These are phyloP conservation scores for Solanum chiquidenum DNA, from an alignment of 257 asterid genomes.

Conservation along the genomic window DNA sequence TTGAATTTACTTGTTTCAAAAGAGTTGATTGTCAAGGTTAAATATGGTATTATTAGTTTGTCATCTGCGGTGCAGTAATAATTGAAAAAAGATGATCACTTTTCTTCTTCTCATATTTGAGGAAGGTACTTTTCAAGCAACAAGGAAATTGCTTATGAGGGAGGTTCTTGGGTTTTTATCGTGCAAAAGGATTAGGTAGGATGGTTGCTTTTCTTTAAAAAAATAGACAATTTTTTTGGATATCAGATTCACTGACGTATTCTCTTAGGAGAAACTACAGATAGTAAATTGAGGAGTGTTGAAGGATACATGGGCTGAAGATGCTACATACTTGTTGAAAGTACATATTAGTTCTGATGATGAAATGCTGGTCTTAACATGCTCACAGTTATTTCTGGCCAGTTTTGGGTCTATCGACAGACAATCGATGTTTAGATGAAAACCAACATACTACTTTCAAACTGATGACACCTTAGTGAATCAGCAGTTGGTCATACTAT, in stretches of 20 bases:
- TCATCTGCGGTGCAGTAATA: neutral
- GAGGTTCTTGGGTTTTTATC: neutral
- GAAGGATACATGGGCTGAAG: neutral
- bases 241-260: neutral
- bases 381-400: neutral
- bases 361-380: neutral
- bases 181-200: neutral
- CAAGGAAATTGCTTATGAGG: neutral
- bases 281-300: neutral
- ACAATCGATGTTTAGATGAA: neutral
- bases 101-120: neutral
- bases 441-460: neutral
- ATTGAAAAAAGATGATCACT: neutral
- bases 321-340: neutral
- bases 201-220: neutral
- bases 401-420: neutral
- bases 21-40: neutral
- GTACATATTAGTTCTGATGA: neutral
- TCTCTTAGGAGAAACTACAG: neutral
- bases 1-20: neutral
- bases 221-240: neutral
- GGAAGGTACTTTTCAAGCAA: neutral
- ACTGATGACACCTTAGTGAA: neutral
- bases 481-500: neutral
- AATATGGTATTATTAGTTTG: neutral